Conservation (phyloP, 1,284 basidiomycete genomes). For the Pyrrhoderma lamaoense region DNA sequence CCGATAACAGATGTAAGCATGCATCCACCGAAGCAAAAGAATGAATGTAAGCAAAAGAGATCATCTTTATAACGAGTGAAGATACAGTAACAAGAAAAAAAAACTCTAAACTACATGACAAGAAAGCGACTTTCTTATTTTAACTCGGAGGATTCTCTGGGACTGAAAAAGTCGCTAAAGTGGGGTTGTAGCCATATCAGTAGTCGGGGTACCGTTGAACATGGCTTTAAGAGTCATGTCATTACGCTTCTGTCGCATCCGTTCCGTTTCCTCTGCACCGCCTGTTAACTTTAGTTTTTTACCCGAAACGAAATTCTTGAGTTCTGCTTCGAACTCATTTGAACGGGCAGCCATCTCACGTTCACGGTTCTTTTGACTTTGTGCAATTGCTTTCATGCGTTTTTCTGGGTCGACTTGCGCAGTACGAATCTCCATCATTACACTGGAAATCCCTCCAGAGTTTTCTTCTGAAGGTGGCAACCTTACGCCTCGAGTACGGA, state of each 20-base stretch:
- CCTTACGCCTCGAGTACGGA: constrained; percentile 42
- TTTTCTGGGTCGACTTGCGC: constrained; percentile 75
- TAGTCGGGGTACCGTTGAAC: constrained; percentile 59
- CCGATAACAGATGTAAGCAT: too few species aligned
- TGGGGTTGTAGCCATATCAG: constrained; percentile 10
- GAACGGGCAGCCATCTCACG: constrained; percentile 61
- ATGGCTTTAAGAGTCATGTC: constrained; percentile 83
- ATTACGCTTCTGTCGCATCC: constrained; percentile 75
- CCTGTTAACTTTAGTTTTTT: constrained; percentile 92
- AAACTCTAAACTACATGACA: background rate
- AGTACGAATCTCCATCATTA: constrained; percentile 82
- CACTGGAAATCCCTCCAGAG: constrained; percentile 52
- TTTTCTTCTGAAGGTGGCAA: constrained; percentile 58
- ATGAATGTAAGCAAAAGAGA: too few species aligned
- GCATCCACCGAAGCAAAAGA: too few species aligned
- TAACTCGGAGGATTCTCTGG: constrained; percentile 2
- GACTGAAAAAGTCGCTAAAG: constrained; percentile 8
- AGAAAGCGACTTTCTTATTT: background rate
- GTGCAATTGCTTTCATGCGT: constrained; percentile 85
- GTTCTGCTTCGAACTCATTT: constrained; percentile 78
- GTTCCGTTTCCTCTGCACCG: constrained; percentile 85
- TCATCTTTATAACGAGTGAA: too few species aligned
- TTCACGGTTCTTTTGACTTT: constrained; percentile 72
- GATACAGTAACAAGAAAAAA: background rate
- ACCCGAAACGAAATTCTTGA: constrained; percentile 74